These are phyloP conservation scores for Lyophyllum shimeji DNA, from an alignment of 768 basidiomycete genomes.

Conservation along the genomic window DNA sequence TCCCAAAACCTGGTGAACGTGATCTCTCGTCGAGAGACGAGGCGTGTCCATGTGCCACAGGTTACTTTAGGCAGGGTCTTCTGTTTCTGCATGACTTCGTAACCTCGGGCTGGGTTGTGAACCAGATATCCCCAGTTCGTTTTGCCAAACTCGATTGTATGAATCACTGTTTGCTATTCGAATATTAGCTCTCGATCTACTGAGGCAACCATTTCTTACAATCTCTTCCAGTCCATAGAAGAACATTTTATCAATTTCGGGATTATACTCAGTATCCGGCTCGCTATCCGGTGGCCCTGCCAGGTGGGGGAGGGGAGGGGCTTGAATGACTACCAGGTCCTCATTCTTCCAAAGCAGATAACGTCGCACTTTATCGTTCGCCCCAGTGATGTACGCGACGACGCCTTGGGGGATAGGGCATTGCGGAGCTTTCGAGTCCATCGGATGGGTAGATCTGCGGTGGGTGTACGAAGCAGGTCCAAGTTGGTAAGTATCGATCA, in stretches of 20 bases:
- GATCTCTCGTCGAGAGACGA: constrained; percentile 38
- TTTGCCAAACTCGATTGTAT: constrained; percentile 31
- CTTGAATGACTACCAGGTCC: constrained; percentile 15
- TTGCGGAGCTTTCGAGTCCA: neutral
- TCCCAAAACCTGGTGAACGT: constrained; percentile 29
- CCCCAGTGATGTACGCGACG: constrained; percentile 4
- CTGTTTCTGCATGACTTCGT: constrained; percentile 28
- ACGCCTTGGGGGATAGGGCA: constrained; percentile 9
- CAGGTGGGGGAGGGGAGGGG: neutral
- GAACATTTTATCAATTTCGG: constrained; percentile 6
- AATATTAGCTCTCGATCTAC: no score
- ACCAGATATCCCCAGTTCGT: constrained; percentile 37
- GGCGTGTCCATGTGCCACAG: constrained; percentile 33
- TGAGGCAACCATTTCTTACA: constrained; percentile 5
- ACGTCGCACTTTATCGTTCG: neutral
- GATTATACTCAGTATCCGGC: no score
- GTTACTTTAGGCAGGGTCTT: constrained; percentile 23
- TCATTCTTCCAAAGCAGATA: constrained; percentile 12
- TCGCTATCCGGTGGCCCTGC: no score
- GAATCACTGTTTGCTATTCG: constrained; percentile 26
- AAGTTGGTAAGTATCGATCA: neutral
- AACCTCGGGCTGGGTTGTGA: constrained; percentile 22
- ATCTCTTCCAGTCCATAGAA: constrained; percentile 19
- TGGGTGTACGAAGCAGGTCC: neutral
- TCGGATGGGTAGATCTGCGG: neutral